phyloP scores from a whole-genome alignment of 23 red algal species.

The Gracilaria vermiculophylla region DNA sequence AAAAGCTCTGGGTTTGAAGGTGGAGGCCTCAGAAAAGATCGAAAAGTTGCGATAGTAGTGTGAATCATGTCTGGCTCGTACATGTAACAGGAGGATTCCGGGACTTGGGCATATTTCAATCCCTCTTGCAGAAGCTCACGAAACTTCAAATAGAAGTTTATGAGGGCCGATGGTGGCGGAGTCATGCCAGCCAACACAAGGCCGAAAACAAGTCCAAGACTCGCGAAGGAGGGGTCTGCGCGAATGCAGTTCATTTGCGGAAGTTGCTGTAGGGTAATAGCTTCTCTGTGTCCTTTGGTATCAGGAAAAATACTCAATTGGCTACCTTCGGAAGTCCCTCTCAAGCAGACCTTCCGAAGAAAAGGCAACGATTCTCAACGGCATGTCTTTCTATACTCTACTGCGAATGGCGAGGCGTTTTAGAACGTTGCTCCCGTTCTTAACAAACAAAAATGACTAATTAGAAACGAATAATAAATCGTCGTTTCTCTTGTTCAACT shows the following conservation, averaged over 20 bases:
- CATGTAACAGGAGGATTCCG: not conserved
- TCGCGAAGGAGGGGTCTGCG: not conserved
- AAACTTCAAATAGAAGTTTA: conserved; percentile 14
- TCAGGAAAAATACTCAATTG: not conserved
- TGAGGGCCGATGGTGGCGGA: conserved; percentile 2
- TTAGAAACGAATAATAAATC: not conserved
- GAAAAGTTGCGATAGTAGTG: conserved; percentile 32
- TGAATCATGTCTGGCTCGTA: conserved; percentile 27
- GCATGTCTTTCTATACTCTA: not conserved
- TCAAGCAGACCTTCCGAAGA: not conserved
- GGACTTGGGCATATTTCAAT: conserved; percentile 6
- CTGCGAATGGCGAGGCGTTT: not conserved
- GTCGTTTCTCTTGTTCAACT: not conserved
- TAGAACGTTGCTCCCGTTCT: not conserved
- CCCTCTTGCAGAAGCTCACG: not conserved
- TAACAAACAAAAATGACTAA: not conserved
- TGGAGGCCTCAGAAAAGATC: conserved; percentile 2
- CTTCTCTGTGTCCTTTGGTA: not conserved
- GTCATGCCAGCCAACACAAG: conserved; percentile 27
- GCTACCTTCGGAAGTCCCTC: not conserved
- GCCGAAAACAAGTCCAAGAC: conserved; percentile 23
- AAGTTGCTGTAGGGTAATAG: not conserved
- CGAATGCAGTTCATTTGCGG: not conserved
- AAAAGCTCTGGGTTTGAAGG: conserved; percentile 5
- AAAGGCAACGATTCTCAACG: not conserved